These are phyloP conservation scores for Claviceps purpurea DNA, from an alignment of 2,329 filamentous ascomycete species.

Conservation along the genomic window DNA sequence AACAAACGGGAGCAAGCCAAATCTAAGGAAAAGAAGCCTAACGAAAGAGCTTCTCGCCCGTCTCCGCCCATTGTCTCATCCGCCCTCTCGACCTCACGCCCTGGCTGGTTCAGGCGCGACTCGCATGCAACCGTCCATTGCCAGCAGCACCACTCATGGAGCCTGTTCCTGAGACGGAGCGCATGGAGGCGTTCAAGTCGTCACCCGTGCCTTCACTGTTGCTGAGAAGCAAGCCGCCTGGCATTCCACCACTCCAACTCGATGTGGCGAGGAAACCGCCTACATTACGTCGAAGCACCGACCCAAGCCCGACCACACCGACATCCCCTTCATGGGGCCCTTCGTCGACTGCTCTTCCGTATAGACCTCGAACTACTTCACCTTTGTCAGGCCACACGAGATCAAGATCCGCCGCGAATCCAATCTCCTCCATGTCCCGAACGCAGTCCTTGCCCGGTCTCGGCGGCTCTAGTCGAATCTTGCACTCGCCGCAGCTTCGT, in stretches of 20 bases:
- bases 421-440: conserved; percentile 44
- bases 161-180: conserved; percentile 54
- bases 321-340: conserved; percentile 34
- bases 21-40: neutral
- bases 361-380: conserved; percentile 49
- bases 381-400: conserved; percentile 44
- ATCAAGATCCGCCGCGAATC: conserved; percentile 43
- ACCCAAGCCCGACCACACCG: conserved; percentile 40
- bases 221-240: conserved; percentile 23
- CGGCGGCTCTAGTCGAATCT: conserved; percentile 43
- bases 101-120: neutral
- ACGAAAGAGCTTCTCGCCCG: neutral
- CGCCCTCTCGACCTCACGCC: neutral
- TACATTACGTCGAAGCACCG: conserved; percentile 43
- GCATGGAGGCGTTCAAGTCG: conserved; percentile 51
- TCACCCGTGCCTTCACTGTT: conserved; percentile 40
- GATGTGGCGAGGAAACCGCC: conserved; percentile 37
- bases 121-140: neutral
- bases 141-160: conserved; percentile 34
- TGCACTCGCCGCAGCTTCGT: conserved; percentile 35
- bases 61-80: neutral
- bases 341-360: conserved; percentile 33
- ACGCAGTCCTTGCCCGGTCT: conserved; percentile 53
- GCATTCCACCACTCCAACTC: conserved; percentile 26
- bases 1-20: neutral